A percentile compares a stretch with the other conserved stretches of the same genome.
phyloP scores from a whole-genome alignment of 1,284 basidiomycete genomes.

The Cystobasidium sp. region DNA sequence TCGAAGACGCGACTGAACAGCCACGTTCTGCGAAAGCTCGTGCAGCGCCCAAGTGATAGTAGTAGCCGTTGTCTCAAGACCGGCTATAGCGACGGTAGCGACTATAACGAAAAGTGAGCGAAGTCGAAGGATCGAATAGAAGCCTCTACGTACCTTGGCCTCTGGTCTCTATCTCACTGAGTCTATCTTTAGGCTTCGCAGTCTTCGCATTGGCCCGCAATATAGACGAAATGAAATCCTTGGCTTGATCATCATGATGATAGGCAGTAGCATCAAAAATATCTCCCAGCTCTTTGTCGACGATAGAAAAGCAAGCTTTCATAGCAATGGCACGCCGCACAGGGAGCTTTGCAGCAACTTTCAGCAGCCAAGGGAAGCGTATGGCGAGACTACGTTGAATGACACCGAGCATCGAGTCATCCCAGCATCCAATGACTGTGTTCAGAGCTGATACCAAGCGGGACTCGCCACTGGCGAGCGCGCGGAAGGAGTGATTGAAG shows the following conservation, averaged over 20 bases:
- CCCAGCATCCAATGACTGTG: slow-evolving; percentile 4
- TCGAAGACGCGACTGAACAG: slow-evolving; percentile 18
- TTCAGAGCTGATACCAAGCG: slow-evolving; percentile 59
- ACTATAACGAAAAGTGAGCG: slow-evolving; percentile 4
- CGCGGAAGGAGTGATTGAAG: slow-evolving; percentile 68
- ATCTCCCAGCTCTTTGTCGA: slow-evolving; percentile 18
- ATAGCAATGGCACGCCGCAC: slow-evolving; percentile 3
- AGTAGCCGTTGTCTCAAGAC: slow-evolving; percentile 65
- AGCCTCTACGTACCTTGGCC: slow-evolving; percentile 70
- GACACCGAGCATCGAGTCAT: neutral
- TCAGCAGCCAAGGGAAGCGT: slow-evolving; percentile 19
- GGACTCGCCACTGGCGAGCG: slow-evolving; percentile 58
- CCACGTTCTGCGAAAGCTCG: slow-evolving; percentile 7
- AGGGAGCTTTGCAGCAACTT: slow-evolving; percentile 13
- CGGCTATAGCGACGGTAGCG: slow-evolving; percentile 56
- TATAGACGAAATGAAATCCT: slow-evolving; percentile 39
- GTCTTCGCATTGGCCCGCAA: slow-evolving; percentile 31
- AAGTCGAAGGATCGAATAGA: neutral
- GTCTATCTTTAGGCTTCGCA: slow-evolving; percentile 57
- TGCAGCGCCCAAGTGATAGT: slow-evolving; percentile 28
- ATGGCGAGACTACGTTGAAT: neutral
- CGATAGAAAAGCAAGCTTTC: neutral
- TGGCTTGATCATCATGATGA: slow-evolving; percentile 16
- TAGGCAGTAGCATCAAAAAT: slow-evolving; percentile 20
- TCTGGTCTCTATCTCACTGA: slow-evolving; percentile 69